Evolutionary conservation across 768 basidiomycete genomes (phyloP).

Genomic region (Auriscalpium orientale): DNA sequence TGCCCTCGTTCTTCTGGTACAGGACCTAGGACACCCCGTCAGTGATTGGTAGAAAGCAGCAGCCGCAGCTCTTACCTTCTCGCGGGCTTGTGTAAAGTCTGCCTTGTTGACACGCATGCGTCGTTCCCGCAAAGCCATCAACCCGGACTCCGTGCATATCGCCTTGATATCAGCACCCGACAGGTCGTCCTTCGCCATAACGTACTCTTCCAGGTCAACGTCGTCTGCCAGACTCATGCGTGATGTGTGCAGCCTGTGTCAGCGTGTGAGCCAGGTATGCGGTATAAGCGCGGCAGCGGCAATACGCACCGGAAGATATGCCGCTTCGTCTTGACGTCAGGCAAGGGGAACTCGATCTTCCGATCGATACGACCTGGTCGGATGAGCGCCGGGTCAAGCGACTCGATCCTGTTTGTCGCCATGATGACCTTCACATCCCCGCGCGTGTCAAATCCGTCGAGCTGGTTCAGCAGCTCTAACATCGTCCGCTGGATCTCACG

Average conservation of each 20-base stretch:
- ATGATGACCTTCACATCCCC: conserved; percentile 99
- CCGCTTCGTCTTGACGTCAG: conserved; percentile 97
- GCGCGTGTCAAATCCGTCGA: conserved; percentile 98
- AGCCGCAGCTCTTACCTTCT: conserved; percentile 58
- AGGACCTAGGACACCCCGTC: conserved; percentile 45
- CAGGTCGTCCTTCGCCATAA: conserved; percentile 92
- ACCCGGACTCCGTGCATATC: conserved; percentile 96
- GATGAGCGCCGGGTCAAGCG: conserved; percentile 95
- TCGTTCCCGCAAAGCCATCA: conserved; percentile 88
- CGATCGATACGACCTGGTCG: conserved; percentile 97
- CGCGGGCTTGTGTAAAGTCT: conserved; percentile 85
- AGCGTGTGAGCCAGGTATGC: conserved; percentile 4
- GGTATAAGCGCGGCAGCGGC: background rate
- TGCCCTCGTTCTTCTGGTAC: conserved; percentile 97
- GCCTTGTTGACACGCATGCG: conserved; percentile 90
- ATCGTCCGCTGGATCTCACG: conserved; percentile 99
- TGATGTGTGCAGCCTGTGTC: conserved; percentile 73
- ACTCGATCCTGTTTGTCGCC: conserved; percentile 98
- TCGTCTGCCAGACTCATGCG: conserved; percentile 87
- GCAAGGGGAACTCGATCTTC: conserved; percentile 97
- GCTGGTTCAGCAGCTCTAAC: conserved; percentile 96
- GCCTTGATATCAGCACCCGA: conserved; percentile 99
- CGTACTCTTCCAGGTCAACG: conserved; percentile 92
- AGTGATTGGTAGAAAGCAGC: conserved; percentile 8
- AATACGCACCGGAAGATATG: conserved; percentile 83